Evolutionary conservation across 2,329 filamentous ascomycete genomes (phyloP).

Genomic region (Emergomyces orientalis): DNA sequence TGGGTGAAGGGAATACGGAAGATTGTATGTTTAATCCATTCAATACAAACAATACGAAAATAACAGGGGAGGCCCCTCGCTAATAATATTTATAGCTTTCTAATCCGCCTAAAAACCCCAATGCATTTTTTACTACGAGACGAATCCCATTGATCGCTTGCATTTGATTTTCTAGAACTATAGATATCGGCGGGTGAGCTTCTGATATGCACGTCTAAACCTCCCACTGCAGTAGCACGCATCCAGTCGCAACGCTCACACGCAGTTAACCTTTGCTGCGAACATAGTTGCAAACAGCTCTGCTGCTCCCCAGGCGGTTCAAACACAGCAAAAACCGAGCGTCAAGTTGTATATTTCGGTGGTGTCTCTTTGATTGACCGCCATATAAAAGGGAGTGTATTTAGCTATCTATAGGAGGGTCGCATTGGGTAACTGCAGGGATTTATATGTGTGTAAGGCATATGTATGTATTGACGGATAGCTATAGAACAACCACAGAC

Average conservation of each 20-base stretch:
- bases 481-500: background rate
- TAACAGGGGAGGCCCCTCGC: background rate
- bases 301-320: background rate
- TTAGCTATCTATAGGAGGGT: background rate
- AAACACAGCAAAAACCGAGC: background rate
- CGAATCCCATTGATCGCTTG: background rate
- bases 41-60: background rate
- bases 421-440: background rate
- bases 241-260: background rate
- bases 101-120: background rate
- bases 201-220: background rate
- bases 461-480: background rate
- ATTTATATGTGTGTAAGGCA: background rate
- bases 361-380: background rate
- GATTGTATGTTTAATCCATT: constrained; percentile 24
- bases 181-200: background rate
- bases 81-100: background rate
- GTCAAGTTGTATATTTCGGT: background rate
- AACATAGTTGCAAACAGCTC: background rate
- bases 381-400: background rate
- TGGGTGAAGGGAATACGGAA: constrained; percentile 93
- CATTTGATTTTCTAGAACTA: background rate
- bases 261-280: background rate
- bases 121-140: background rate
- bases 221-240: background rate